Percentiles rank a stretch among this genome's conserved stretches.
These are phyloP conservation scores for Mycosphaerella sp. DNA, from an alignment of 2,329 filamentous ascomycete species.

Conservation along the genomic window DNA sequence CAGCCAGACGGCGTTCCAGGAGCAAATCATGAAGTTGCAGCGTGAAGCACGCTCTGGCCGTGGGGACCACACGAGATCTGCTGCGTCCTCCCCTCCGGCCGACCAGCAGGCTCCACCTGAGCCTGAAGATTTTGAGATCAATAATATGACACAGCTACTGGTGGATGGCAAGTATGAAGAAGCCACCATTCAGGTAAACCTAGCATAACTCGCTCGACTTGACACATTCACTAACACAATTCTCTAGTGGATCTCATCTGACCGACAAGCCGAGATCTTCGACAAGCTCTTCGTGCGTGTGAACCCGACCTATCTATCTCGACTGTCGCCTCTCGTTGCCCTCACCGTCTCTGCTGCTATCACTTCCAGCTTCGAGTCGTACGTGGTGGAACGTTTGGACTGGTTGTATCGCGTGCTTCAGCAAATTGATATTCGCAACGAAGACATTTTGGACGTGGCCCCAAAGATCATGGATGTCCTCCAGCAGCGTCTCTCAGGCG, in stretches of 20 bases:
- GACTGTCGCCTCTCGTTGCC: constrained; percentile 51
- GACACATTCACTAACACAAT: constrained; percentile 31
- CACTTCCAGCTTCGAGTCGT: constrained; percentile 49
- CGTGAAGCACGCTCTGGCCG: constrained; percentile 38
- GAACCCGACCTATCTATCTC: constrained; percentile 50
- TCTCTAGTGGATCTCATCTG: constrained; percentile 54
- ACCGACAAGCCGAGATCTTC: constrained; percentile 54
- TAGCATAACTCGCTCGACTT: neutral
- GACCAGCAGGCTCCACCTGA: constrained; percentile 33
- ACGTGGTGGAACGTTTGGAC: constrained; percentile 48
- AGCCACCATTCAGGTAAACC: constrained; percentile 39
- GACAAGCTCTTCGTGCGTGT: constrained; percentile 54
- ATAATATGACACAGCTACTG: constrained; percentile 57
- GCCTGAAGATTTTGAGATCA: constrained; percentile 51
- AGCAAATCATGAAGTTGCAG: constrained; percentile 42
- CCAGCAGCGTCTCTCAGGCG: constrained; percentile 50
- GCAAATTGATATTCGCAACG: constrained; percentile 42
- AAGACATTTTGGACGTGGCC: constrained; percentile 50
- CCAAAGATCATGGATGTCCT: constrained; percentile 56
- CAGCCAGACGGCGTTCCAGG: constrained; percentile 63
- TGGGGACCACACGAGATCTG: constrained; percentile 28
- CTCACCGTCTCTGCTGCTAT: constrained; percentile 59
- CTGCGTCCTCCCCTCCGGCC: constrained; percentile 4
- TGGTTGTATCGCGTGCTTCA: constrained; percentile 54
- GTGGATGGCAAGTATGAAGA: constrained; percentile 47